A percentile compares a stretch with the other conserved stretches of the same genome.
phyloP scores from a whole-genome alignment of 306 rosid genomes.

The Ceratonia siliqua region DNA sequence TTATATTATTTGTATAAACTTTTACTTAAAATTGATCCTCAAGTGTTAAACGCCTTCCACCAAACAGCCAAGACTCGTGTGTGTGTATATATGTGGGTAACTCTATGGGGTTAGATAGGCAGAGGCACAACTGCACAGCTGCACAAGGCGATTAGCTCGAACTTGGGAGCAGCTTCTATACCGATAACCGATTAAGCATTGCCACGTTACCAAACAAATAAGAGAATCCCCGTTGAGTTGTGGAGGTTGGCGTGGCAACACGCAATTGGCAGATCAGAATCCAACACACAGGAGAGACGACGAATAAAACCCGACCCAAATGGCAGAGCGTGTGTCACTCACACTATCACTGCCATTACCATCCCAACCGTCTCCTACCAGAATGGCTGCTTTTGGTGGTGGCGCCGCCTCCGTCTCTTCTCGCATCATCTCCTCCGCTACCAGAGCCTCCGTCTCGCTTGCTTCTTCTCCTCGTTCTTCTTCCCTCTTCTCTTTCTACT shows the following conservation, averaged over 20 bases:
- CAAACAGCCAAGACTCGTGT: not conserved
- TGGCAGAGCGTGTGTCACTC: conserved; percentile 55
- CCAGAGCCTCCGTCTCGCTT: conserved; percentile 47
- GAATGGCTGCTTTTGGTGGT: conserved; percentile 49
- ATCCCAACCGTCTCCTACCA: conserved; percentile 36
- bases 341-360: conserved; percentile 38
- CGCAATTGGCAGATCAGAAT: conserved; percentile 33
- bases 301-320: conserved; percentile 28
- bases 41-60: not conserved
- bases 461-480: conserved; percentile 34
- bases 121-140: not conserved
- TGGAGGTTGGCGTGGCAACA: not conserved
- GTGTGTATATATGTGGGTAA: not conserved
- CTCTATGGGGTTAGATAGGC: not conserved
- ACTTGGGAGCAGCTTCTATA: not conserved
- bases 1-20: no score
- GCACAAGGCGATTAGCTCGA: no score
- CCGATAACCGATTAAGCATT: not conserved
- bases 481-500: conserved; percentile 14
- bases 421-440: conserved; percentile 53
- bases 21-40: no score
- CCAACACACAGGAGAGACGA: conserved; percentile 37
- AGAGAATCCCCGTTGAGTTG: not conserved
- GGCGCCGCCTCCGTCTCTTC: conserved; percentile 46
- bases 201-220: not conserved